A percentile compares a stretch with the other conserved stretches of the same genome.
Evolutionary conservation across 2,329 filamentous ascomycete species (phyloP).

Genomic region (Epichloe gansuensis): DNA sequence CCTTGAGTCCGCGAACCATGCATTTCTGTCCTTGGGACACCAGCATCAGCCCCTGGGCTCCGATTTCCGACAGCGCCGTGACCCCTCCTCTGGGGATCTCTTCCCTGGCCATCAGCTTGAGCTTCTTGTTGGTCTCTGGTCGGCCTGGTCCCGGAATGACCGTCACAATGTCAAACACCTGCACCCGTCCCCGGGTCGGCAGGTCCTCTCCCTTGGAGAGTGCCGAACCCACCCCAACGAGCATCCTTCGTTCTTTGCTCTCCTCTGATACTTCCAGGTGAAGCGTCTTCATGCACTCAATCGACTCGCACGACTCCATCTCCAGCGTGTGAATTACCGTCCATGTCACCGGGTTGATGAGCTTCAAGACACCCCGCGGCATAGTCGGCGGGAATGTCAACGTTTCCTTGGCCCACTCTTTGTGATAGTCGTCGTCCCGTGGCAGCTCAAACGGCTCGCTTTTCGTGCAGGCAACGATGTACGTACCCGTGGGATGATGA

Average conservation of each 20-base stretch:
- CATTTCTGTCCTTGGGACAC: constrained; percentile 93
- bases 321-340: constrained; percentile 63
- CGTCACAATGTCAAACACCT: constrained; percentile 81
- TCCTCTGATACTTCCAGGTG: constrained; percentile 83
- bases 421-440: constrained; percentile 72
- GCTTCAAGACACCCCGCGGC: constrained; percentile 59
- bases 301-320: constrained; percentile 60
- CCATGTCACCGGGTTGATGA: constrained; percentile 68
- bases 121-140: constrained; percentile 71
- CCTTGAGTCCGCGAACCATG: constrained; percentile 90
- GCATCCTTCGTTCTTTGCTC: constrained; percentile 71
- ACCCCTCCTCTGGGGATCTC: constrained; percentile 86
- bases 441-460: constrained; percentile 66
- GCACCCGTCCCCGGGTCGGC: constrained; percentile 69
- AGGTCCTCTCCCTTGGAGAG: constrained; percentile 84
- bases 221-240: constrained; percentile 76
- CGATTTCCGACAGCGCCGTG: constrained; percentile 72
- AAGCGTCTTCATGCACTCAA: constrained; percentile 72
- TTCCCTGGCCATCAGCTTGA: constrained; percentile 80
- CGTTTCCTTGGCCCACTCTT: constrained; percentile 67
- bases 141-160: constrained; percentile 81
- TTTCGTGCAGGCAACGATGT: constrained; percentile 60
- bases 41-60: constrained; percentile 76
- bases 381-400: constrained; percentile 50
- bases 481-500: constrained; percentile 60